Base-by-base conservation (phyloP, 2,329 filamentous ascomycete species). In the Ophiocordyceps sinensis region DNA sequence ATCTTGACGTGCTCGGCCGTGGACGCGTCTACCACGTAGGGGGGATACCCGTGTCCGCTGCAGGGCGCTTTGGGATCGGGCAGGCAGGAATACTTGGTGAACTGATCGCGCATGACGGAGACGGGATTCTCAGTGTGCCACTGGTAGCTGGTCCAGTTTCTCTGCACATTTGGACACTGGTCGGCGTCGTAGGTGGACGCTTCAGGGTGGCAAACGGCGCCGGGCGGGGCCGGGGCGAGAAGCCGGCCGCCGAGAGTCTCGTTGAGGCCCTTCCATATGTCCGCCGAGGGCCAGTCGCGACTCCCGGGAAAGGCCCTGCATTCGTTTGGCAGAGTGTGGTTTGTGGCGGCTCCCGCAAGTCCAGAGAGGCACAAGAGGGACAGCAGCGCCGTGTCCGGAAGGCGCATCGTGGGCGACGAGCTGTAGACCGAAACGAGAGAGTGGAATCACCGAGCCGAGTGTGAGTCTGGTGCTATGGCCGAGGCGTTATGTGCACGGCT, bases 291-390 rank as follows among this genome's bases (percentile, higher is more conserved):
- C 73, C 72, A 76, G 37, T 52, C 51, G 8, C 52, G 21, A 13
- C 63, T 62, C 17, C 60, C 62, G 2, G 68, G 70, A 37, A 63
- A 66, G 2, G 66, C 59, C 52, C 71, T 74, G 56, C 70, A 74
- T 3, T 41, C 37, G 19, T 37, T 38, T 3, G 28, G n/a, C 5
- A 28, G 17, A 8, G 43, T 14, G 31, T 28, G 38, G 11, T 17
- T 17, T 14, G 35, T 31, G 14, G 11, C 9, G 21, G n/a, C 39
- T 3, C 3, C 23, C 23, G 23, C 23, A 26, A 26, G 23, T 26
- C 23, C 23, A 3, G 23, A 9, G 9, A 26, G 23, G 9, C 23
- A 26, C 6, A 9, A 23, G 23, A 23, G 23, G 23, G 23, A 26
- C 23, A 26, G 23, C 23, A 7, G 3, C 23, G 23, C 23, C 23